Percentiles rank a stretch among this genome's conserved stretches.
Evolutionary conservation across 2,329 filamentous ascomycete species (phyloP).

Genomic region (Calonectria pseudoturangicola): DNA sequence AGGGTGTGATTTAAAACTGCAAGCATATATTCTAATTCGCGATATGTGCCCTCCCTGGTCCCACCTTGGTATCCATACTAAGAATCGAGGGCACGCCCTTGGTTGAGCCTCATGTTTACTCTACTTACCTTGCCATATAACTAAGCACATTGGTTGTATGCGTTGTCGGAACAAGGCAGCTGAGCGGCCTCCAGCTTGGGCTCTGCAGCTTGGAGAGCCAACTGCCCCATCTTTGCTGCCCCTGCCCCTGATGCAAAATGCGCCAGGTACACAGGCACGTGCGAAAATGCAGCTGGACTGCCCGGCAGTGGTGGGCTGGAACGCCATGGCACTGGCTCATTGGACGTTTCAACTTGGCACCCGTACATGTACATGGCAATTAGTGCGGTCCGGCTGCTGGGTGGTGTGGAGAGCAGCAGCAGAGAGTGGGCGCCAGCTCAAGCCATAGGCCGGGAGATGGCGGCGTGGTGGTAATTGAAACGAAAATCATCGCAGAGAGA

Average conservation of each 20-base stretch:
- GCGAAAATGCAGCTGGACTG: background rate
- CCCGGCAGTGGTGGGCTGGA: conserved; percentile 5
- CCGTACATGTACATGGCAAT: conserved; percentile 14
- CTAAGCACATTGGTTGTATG: background rate
- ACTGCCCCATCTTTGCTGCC: background rate
- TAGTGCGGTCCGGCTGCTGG: conserved; percentile 14
- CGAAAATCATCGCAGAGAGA: conserved; percentile 5
- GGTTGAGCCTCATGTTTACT: conserved; percentile 6
- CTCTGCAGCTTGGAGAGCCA: background rate
- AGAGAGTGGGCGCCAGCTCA: conserved; percentile 19
- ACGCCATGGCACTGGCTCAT: background rate
- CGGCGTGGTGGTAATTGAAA: conserved; percentile 16
- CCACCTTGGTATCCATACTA: background rate
- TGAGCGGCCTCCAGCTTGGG: background rate
- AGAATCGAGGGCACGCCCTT: background rate
- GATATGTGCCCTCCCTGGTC: no score
- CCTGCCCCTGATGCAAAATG: background rate
- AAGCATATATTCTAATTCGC: no score
- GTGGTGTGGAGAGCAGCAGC: conserved; percentile 16
- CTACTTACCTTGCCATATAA: background rate
- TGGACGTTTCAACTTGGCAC: conserved; percentile 8
- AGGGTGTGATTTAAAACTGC: no score
- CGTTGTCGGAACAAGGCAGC: background rate
- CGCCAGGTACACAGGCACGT: background rate
- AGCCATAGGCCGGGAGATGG: conserved; percentile 20